Evolutionary conservation across 768 basidiomycete genomes (phyloP).

Genomic region (Termitomyces sp.): DNA sequence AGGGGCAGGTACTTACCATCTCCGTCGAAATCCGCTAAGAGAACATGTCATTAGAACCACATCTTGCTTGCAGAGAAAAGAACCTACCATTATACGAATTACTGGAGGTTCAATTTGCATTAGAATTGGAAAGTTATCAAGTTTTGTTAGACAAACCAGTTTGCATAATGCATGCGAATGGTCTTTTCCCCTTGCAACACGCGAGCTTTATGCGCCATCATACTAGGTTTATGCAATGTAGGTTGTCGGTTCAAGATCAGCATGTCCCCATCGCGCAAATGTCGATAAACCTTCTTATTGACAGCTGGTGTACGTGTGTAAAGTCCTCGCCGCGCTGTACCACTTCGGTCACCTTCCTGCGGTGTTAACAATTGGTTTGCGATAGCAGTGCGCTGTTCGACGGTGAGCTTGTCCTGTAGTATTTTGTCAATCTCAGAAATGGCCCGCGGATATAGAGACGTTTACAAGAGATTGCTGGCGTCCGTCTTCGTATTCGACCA

Average conservation of each 20-base stretch:
- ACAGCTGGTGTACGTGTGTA: slow-evolving; percentile 74
- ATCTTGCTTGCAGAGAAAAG: not conserved
- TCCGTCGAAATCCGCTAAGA: slow-evolving; percentile 84
- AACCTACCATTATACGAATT: slow-evolving; percentile 93
- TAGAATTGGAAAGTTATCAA: not conserved
- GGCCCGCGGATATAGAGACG: not conserved
- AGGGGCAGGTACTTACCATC: slow-evolving; percentile 52
- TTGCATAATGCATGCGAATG: slow-evolving; percentile 99
- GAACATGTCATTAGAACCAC: not conserved
- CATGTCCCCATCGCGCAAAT: slow-evolving; percentile 92
- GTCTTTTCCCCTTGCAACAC: slow-evolving; percentile 96
- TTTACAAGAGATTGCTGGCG: slow-evolving; percentile 78
- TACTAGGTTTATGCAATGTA: slow-evolving; percentile 97
- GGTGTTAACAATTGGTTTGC: slow-evolving; percentile 95
- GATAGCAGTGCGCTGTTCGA: slow-evolving; percentile 90
- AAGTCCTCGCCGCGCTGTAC: slow-evolving; percentile 49
- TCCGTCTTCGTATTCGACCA: slow-evolving; percentile 96
- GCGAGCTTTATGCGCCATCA: slow-evolving; percentile 97
- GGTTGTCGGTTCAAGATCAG: slow-evolving; percentile 97
- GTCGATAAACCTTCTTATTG: slow-evolving; percentile 98
- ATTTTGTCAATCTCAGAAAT: slow-evolving; percentile 1
- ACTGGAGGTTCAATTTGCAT: slow-evolving; percentile 35
- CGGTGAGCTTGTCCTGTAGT: slow-evolving; percentile 72
- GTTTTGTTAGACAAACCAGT: slow-evolving; percentile 63
- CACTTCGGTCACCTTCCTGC: slow-evolving; percentile 63